Percentiles rank a stretch among this genome's conserved stretches.
phyloP scores from a whole-genome alignment of 129 eudicot species.

The Flaveria linearis region DNA sequence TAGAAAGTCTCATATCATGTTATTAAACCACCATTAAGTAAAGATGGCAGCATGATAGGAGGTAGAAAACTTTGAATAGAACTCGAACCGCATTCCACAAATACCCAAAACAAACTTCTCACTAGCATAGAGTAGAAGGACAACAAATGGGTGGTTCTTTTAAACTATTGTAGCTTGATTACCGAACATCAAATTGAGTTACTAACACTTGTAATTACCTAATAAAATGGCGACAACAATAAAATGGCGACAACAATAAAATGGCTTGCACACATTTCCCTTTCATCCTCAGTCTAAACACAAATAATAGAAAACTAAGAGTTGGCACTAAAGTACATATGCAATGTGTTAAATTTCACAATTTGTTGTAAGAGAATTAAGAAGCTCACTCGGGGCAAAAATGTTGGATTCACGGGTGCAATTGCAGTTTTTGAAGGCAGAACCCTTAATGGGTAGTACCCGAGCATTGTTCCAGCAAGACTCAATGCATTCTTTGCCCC shows the following conservation, averaged over 20 bases:
- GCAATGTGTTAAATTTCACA: not conserved
- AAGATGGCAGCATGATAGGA: too few species aligned
- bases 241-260: too few species aligned
- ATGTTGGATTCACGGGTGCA: slow-evolving; percentile 93
- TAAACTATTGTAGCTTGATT: not conserved
- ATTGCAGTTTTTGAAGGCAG: slow-evolving; percentile 96
- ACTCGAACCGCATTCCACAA: too few species aligned
- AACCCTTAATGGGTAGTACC: slow-evolving; percentile 81
- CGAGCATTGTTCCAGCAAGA: slow-evolving; percentile 92
- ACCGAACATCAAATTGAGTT: not conserved
- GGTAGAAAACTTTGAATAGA: too few species aligned
- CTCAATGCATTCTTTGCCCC: slow-evolving; percentile 84
- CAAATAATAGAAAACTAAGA: slow-evolving; percentile 11
- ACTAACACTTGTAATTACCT: not conserved
- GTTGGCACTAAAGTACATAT: not conserved
- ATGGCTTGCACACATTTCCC: slow-evolving; percentile 99
- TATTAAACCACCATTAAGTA: too few species aligned
- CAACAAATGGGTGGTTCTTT: too few species aligned
- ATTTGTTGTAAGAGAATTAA: not conserved
- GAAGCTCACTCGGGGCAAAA: slow-evolving; percentile 65
- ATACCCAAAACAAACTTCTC: too few species aligned
- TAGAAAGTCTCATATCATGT: too few species aligned
- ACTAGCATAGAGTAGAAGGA: too few species aligned
- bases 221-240: too few species aligned
- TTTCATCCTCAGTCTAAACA: slow-evolving; percentile 76